Conservation (phyloP, 495 filamentous ascomycete species). For the Amphirosellinia nigrospora region DNA sequence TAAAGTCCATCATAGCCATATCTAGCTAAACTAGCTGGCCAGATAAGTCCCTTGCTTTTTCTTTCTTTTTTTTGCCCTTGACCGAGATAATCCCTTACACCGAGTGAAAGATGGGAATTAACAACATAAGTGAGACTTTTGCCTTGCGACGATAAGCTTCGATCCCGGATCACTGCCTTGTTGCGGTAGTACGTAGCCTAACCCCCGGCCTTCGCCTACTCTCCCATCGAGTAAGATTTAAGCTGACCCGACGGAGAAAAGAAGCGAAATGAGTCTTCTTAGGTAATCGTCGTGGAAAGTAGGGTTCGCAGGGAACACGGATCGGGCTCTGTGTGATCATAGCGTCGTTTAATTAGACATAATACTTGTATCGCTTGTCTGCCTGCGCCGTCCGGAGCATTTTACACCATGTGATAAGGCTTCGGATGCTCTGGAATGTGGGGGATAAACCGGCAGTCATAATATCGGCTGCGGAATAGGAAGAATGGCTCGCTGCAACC, state of each 20-base stretch:
- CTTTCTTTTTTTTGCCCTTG: not conserved
- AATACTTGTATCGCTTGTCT: not conserved
- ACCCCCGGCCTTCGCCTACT: slow-evolving; percentile 12
- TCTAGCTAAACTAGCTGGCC: not conserved
- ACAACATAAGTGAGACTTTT: no score
- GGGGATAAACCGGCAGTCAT: not conserved
- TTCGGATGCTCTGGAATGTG: not conserved
- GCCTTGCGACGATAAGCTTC: not conserved
- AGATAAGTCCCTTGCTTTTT: slow-evolving; percentile 8
- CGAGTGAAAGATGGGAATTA: slow-evolving; percentile 3
- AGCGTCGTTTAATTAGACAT: not conserved
- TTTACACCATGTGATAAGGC: not conserved
- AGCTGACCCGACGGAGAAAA: slow-evolving; percentile 6
- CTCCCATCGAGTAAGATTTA: slow-evolving; percentile 1
- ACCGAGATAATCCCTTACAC: slow-evolving; percentile 15
- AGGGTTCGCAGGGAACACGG: slow-evolving; percentile 3
- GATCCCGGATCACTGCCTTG: not conserved
- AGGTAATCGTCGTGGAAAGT: not conserved
- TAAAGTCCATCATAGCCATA: slow-evolving; percentile 5
- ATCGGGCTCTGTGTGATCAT: slow-evolving; percentile 1
- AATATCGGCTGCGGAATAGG: not conserved
- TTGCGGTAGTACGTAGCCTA: not conserved
- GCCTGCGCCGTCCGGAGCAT: not conserved
- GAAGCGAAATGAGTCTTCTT: not conserved
- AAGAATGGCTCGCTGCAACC: not conserved